Conservation (phyloP, 805 yeast species). For the Wickerhamiella slavikovae region DNA sequence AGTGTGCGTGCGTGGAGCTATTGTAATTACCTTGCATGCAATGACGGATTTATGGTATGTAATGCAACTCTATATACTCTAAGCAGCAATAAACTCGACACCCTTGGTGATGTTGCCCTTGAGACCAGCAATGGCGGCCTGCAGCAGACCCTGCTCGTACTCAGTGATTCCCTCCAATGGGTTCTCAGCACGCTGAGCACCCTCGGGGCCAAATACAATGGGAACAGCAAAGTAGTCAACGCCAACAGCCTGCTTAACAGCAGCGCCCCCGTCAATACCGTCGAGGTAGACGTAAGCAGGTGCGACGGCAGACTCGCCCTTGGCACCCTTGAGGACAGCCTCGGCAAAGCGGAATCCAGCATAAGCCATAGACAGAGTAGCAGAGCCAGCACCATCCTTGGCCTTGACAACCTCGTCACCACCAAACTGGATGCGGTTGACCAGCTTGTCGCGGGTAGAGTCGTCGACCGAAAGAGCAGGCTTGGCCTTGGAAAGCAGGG, state of each 20-base stretch:
- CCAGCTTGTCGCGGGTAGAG: slow-evolving; percentile 30
- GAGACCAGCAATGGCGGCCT: slow-evolving; percentile 71
- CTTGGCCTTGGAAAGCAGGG: slow-evolving; percentile 35
- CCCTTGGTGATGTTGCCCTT: slow-evolving; percentile 88
- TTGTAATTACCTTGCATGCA: no score
- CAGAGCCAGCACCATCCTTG: slow-evolving; percentile 85
- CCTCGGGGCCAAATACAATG: slow-evolving; percentile 51
- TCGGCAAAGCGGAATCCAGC: slow-evolving; percentile 74
- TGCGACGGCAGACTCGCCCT: slow-evolving; percentile 26
- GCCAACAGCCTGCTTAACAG: slow-evolving; percentile 50
- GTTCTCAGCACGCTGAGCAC: slow-evolving; percentile 43
- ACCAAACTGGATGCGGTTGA: slow-evolving; percentile 83
- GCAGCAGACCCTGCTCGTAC: slow-evolving; percentile 71
- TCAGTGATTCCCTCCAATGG: slow-evolving; percentile 46
- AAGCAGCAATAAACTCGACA: slow-evolving; percentile 43
- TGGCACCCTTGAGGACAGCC: slow-evolving; percentile 25
- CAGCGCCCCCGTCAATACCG: slow-evolving; percentile 28
- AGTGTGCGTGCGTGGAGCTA: no score
- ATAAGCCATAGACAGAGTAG: slow-evolving; percentile 88
- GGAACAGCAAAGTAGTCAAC: slow-evolving; percentile 60
- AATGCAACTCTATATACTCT: no score
- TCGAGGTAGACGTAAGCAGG: slow-evolving; percentile 24
- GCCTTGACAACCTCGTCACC: slow-evolving; percentile 96
- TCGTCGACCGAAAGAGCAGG: slow-evolving; percentile 21
- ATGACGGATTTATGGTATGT: no score